These are phyloP conservation scores for Cadophora luteo-olivacea DNA, from an alignment of 2,329 filamentous ascomycete genomes.

Conservation along the genomic window DNA sequence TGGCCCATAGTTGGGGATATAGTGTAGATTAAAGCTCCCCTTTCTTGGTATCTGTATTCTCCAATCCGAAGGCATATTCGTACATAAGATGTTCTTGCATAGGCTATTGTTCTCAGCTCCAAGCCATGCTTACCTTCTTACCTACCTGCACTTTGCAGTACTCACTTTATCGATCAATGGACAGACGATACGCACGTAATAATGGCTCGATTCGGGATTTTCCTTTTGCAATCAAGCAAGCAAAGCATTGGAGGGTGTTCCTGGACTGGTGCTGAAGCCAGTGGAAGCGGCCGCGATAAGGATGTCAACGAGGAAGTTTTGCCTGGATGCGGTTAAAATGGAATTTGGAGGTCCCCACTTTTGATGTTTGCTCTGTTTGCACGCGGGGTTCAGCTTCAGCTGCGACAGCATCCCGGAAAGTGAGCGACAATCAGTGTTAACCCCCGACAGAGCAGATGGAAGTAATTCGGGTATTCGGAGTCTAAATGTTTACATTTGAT, in stretches of 20 bases:
- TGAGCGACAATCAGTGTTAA: not conserved
- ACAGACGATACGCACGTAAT: not conserved
- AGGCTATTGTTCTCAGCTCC: conserved; percentile 1
- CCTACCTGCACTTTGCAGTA: not conserved
- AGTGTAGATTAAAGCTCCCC: not conserved
- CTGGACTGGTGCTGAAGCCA: not conserved
- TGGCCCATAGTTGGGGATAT: not conserved
- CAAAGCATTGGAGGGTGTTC: conserved; percentile 10
- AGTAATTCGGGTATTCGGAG: not conserved
- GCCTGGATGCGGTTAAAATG: conserved; percentile 28
- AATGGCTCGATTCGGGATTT: not conserved
- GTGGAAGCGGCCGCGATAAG: conserved; percentile 25
- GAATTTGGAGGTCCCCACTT: not conserved
- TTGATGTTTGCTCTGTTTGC: conserved; percentile 21
- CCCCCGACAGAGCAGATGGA: not conserved
- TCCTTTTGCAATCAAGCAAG: not conserved
- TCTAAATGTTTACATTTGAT: not conserved
- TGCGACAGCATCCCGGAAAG: not conserved
- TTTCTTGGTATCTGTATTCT: not conserved
- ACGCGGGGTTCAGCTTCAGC: not conserved
- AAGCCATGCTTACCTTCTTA: not conserved
- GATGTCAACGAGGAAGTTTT: conserved; percentile 27
- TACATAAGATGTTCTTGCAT: not conserved
- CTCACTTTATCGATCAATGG: not conserved
- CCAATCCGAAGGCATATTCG: not conserved